Evolutionary conservation across 805 yeast genomes (phyloP), one percentile per base, ranked within the genome.

Genomic region (Zygotorulaspora danielsina): DNA sequence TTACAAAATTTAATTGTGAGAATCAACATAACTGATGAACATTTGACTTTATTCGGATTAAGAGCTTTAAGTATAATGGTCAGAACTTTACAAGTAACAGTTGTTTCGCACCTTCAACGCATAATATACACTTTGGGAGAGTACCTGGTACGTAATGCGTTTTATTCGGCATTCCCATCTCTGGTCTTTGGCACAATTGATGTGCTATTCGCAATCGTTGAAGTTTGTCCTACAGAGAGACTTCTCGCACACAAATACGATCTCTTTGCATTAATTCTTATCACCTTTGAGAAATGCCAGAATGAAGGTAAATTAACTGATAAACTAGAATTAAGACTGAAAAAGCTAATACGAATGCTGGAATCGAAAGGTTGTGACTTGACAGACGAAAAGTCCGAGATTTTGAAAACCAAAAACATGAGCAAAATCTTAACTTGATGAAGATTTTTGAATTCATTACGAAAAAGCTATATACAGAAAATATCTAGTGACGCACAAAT

Each of bases 1-100:
- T 32, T 61, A n/a, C 57, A 51, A 33, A 47, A 50, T 30, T 46
- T 53, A 6, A 34, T 59, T 9, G 64, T 63, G 2, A 47, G 59
- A 24, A 41, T 52, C 6, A 48, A 53, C 19, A 38, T 50, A 4
- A 49, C 53, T 6, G 36, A 51, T 37, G 56, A 54, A 26, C 12
- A 29, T 2, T 34, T 61, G 24, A 43, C 58, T 1, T 9, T 42
- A 17, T 45, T 41, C 27, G 34, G 40, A 3, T 24, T 59, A 3
- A 32, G 39, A 3, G 27, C 31, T 3, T 19, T 45, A 3, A 36
- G 17, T 5, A 20, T 26, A 1, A 21, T 44, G 2, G 11, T 54
- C 1, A 26, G 34, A 4, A 32, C 35, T 11, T 33, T 55, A 17
- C 29, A 39, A 8, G 36, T 13, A 9, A 22, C 45, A 15, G 25